Evolutionary conservation across 2,329 filamentous ascomycete species (phyloP), one percentile per base, ranked within the genome.

Genomic region (Remersonia thermophila): DNA sequence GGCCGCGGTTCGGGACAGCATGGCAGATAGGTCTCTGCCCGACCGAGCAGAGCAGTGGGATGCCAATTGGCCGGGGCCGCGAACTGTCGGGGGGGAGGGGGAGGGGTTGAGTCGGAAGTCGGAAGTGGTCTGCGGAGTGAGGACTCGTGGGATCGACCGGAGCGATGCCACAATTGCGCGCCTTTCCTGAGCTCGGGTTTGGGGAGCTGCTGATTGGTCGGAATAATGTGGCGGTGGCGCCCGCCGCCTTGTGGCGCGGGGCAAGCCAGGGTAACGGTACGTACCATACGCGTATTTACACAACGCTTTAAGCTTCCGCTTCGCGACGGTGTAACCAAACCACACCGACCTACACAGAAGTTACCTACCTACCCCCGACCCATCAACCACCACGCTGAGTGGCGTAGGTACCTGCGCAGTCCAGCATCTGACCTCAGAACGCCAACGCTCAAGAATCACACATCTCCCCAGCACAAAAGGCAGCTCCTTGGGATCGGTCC

Each of bases 1-100:
- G 44, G 55, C 55, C 40, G 61, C 52, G 25, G 60, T 61, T 54
- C 61, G 58, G 34, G 61, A 64, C 53, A 65, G 54, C 61, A 65
- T 65, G 36, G 47, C 54, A 50, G 36, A 38, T 40, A 43, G 9
- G 31, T 45, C 35, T 43, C 45, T 55, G 58, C 58, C 55, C 59
- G 51, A 54, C 56, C 52, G 59, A 51, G 52, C 49, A 49, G 49
- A 45, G 38, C 42, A 37, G 34, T 43, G 41, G 39, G 44, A 47
- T 51, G 52, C 51, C 51, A 54, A 54, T 55, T 49, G 53, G 47
- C 51, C 37, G 42, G 39, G 38, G 37, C 35, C 33, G 33, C 41
- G 30, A 36, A 40, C 11, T 38, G 20, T 23, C 20, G 20, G 20
- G 20, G 20, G 20, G 5, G 5, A 9, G 20, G 20, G 20, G 20